Evolutionary conservation across 2,329 filamentous ascomycete genomes (phyloP).

Genomic region (Monilinia vaccinii-corymbosi): DNA sequence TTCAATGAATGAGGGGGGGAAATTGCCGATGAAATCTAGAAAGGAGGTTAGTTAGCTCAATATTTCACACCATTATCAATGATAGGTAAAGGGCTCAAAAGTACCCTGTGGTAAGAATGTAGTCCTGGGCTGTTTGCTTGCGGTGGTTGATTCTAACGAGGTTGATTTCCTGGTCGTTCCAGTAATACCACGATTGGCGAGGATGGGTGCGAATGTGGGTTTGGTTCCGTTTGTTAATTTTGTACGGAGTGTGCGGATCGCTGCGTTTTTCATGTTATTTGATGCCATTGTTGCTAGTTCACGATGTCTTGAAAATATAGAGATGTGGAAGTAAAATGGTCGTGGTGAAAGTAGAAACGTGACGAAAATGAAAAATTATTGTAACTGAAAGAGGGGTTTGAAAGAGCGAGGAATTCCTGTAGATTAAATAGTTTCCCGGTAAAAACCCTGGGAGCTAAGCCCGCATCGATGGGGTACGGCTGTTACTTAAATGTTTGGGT

Average conservation of each 20-base stretch:
- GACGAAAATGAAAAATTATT: neutral
- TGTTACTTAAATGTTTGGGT: neutral
- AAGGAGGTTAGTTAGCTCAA: neutral
- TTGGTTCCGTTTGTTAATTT: neutral
- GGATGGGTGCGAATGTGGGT: neutral
- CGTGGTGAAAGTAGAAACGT: neutral
- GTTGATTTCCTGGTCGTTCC: constrained; percentile 11
- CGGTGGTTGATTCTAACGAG: neutral
- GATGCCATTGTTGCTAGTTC: constrained; percentile 1
- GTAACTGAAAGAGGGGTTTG: neutral
- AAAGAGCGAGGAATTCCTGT: neutral
- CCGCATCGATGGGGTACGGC: constrained; percentile 2
- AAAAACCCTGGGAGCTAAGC: neutral
- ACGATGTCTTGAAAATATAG: neutral
- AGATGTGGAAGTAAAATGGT: neutral
- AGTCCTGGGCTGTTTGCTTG: neutral
- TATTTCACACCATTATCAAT: neutral
- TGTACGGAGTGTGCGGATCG: constrained; percentile 3
- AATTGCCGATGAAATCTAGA: constrained; percentile 1
- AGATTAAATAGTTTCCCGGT: constrained; percentile 5
- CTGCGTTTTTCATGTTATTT: constrained; percentile 2
- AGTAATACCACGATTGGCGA: constrained; percentile 4
- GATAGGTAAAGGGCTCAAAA: neutral
- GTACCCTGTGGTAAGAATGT: constrained; percentile 8
- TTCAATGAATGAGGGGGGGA: neutral